phyloP scores from a whole-genome alignment of 352 stramenopile species.

The Globisporangium paroecandrum region DNA sequence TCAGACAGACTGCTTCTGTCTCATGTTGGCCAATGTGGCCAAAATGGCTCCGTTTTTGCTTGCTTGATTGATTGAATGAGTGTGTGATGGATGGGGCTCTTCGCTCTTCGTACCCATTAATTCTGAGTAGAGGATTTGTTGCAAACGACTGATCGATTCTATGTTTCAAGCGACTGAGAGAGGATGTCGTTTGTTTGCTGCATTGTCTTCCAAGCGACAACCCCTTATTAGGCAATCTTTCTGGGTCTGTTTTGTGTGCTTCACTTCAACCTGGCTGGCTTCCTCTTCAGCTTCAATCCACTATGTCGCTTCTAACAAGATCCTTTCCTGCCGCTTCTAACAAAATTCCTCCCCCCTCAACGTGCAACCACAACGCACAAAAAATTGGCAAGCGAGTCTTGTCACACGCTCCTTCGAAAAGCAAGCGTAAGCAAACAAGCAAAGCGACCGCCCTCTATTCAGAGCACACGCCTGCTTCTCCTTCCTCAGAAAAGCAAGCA shows the following conservation, averaged over 20 bases:
- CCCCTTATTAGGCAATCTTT: conserved; percentile 7
- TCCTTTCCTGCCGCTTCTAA: neutral
- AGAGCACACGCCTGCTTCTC: neutral
- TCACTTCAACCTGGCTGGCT: conserved; percentile 13
- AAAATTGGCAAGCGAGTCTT: conserved; percentile 7
- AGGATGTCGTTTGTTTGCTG: neutral
- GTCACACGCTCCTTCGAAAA: conserved; percentile 6
- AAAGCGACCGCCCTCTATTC: conserved; percentile 4
- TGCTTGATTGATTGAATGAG: neutral
- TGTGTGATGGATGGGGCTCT: neutral
- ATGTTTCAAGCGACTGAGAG: neutral
- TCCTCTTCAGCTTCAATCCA: neutral
- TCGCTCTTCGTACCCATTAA: conserved; percentile 4
- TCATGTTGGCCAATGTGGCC: neutral
- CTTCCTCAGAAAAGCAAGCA: neutral
- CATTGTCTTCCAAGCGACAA: neutral
- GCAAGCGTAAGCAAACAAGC: conserved; percentile 1
- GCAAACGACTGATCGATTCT: neutral
- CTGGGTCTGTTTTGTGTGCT: too few relatives aligned
- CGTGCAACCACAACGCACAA: conserved; percentile 4
- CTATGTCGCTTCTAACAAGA: neutral
- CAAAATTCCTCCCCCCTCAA: neutral
- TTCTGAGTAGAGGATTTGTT: neutral
- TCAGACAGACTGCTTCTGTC: neutral
- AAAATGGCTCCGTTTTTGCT: neutral